These are phyloP conservation scores for Berberis vulgaris DNA, from an alignment of 164 flowering plant species.

Conservation along the genomic window DNA sequence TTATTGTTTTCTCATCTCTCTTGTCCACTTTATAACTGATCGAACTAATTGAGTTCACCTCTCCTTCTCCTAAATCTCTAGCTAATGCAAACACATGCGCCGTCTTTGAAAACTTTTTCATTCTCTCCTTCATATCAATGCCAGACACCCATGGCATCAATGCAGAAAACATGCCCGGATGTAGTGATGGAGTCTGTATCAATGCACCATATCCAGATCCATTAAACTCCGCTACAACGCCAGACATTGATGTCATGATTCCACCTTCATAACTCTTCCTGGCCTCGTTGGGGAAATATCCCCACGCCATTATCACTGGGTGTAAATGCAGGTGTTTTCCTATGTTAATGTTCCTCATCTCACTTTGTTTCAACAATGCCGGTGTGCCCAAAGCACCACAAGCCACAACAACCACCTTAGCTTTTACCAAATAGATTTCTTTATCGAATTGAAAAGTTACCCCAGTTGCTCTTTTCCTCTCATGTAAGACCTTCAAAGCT, in stretches of 20 bases:
- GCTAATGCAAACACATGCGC: constrained; percentile 70
- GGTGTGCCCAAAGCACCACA: constrained; percentile 72
- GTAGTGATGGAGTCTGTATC: constrained; percentile 68
- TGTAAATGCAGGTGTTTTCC: constrained; percentile 68
- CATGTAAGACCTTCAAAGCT: constrained; percentile 32
- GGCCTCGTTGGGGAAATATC: constrained; percentile 45
- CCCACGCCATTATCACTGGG: constrained; percentile 82
- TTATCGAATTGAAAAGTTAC: constrained; percentile 36
- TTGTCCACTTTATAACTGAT: constrained; percentile 39
- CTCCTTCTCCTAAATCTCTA: constrained; percentile 62
- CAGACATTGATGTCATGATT: constrained; percentile 81
- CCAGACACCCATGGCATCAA: constrained; percentile 72
- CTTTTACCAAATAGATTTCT: constrained; percentile 31
- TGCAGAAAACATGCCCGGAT: constrained; percentile 69
- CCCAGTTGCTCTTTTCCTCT: constrained; percentile 37
- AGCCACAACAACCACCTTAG: constrained; percentile 55
- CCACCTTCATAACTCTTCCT: constrained; percentile 77
- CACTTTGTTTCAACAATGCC: constrained; percentile 41
- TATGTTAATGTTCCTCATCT: constrained; percentile 54
- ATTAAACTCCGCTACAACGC: constrained; percentile 28
- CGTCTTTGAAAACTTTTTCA: constrained; percentile 54
- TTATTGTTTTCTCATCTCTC: constrained; percentile 40
- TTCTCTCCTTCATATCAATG: constrained; percentile 36
- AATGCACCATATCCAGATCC: constrained; percentile 50
- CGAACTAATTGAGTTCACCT: constrained; percentile 23